Evolutionary conservation across 2,329 filamentous ascomycete genomes (phyloP).

Genomic region (Madurella fahalii): DNA sequence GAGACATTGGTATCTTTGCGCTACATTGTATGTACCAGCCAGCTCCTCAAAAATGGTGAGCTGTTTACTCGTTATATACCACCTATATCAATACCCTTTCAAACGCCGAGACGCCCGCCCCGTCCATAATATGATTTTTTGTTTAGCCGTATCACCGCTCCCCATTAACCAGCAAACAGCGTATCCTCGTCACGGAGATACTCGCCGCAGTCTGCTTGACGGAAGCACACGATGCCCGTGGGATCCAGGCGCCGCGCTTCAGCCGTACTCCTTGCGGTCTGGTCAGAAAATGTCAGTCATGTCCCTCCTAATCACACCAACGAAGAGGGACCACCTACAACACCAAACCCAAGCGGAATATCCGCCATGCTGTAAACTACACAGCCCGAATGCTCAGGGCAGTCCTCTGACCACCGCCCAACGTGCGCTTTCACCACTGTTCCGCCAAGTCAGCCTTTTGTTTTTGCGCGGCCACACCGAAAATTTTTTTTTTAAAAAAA

Average conservation of each 20-base stretch:
- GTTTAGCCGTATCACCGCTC: not conserved
- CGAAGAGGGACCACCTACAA: slow-evolving; percentile 10
- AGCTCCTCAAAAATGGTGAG: not conserved
- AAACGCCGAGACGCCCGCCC: slow-evolving; percentile 19
- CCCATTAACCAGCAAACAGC: slow-evolving; percentile 50
- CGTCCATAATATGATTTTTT: slow-evolving; percentile 9
- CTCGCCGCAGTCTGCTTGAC: slow-evolving; percentile 91
- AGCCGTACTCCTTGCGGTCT: slow-evolving; percentile 76
- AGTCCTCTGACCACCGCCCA: slow-evolving; percentile 84
- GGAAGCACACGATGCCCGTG: slow-evolving; percentile 82
- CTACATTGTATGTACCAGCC: not conserved
- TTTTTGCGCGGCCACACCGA: not conserved
- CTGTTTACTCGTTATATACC: not conserved
- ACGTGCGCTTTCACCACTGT: slow-evolving; percentile 63
- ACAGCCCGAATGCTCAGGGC: slow-evolving; percentile 86
- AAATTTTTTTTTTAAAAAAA: too few relatives aligned
- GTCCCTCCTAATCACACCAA: not conserved
- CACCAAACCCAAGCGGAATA: slow-evolving; percentile 84
- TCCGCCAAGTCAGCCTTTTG: not conserved
- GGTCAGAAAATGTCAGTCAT: slow-evolving; percentile 38
- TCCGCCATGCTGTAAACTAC: slow-evolving; percentile 91
- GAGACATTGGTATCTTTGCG: slow-evolving; percentile 4
- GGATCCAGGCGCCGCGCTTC: slow-evolving; percentile 83
- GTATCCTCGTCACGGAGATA: slow-evolving; percentile 81
- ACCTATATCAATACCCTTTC: slow-evolving; percentile 1